These are phyloP conservation scores for Ophiosphaerella korrae DNA, from an alignment of 2,329 filamentous ascomycete genomes.

Conservation along the genomic window DNA sequence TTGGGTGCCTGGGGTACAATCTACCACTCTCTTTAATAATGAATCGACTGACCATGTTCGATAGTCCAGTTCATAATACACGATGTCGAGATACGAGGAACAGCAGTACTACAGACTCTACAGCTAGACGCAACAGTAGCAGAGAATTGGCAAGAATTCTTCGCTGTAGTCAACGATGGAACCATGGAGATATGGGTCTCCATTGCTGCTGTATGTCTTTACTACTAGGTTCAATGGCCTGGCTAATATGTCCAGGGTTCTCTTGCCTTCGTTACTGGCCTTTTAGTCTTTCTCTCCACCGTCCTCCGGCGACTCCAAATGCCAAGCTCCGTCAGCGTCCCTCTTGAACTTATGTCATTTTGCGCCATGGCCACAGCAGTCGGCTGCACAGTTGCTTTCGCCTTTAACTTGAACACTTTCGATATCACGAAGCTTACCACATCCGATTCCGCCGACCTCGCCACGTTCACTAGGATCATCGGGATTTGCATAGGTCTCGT, in stretches of 20 bases:
- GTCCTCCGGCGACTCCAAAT: constrained; percentile 21
- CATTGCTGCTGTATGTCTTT: constrained; percentile 28
- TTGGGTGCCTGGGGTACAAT: constrained; percentile 34
- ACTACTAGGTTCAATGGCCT: neutral
- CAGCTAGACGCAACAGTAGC: constrained; percentile 11
- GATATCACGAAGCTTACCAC: constrained; percentile 17
- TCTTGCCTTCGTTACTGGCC: constrained; percentile 22
- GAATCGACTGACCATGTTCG: neutral
- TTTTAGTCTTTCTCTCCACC: constrained; percentile 23
- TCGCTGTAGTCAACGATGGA: constrained; percentile 14
- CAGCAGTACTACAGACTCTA: constrained; percentile 16
- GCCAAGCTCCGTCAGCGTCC: constrained; percentile 21
- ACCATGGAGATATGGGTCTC: constrained; percentile 30
- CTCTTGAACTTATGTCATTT: constrained; percentile 29
- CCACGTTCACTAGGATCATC: constrained; percentile 24
- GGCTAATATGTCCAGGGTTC: constrained; percentile 22
- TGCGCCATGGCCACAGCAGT: constrained; percentile 29
- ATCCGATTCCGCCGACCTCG: constrained; percentile 19
- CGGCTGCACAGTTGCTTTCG: constrained; percentile 26
- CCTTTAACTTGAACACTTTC: constrained; percentile 17
- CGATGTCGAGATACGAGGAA: constrained; percentile 27
- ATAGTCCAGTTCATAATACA: constrained; percentile 25
- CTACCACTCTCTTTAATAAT: neutral
- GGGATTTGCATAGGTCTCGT: constrained; percentile 27
- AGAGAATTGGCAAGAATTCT: constrained; percentile 28